These are phyloP conservation scores for Talaromyces albobiverticillius DNA, from an alignment of 2,329 filamentous ascomycete genomes.

Conservation along the genomic window DNA sequence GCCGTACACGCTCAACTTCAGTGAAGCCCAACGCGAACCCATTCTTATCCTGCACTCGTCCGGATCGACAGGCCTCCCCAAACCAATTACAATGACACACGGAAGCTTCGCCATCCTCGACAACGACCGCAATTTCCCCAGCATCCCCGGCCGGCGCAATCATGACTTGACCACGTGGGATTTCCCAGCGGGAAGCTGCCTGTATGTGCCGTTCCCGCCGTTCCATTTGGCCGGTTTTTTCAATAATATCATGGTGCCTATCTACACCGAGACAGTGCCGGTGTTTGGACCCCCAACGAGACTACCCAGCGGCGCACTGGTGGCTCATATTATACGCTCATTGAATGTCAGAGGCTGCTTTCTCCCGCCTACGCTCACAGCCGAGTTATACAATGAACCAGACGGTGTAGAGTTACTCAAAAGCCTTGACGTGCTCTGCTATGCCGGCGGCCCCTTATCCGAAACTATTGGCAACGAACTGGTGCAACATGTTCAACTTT, in stretches of 20 bases:
- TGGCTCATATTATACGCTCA: background rate
- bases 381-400: background rate
- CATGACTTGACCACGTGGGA: conserved; percentile 9
- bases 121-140: conserved; percentile 7
- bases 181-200: background rate
- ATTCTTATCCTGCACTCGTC: conserved; percentile 7
- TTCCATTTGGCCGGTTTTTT: conserved; percentile 10
- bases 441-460: conserved; percentile 5
- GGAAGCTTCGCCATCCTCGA: background rate
- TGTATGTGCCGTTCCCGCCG: conserved; percentile 5
- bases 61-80: conserved; percentile 10
- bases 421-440: conserved; percentile 1
- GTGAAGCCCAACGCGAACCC: background rate
- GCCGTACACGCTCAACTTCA: background rate
- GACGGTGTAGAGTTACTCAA: background rate
- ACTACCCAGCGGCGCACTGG: conserved; percentile 4
- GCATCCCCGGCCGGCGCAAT: background rate
- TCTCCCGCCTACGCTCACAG: conserved; percentile 1
- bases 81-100: conserved; percentile 3
- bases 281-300: conserved; percentile 5
- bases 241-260: background rate
- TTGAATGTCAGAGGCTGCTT: conserved; percentile 1
- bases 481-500: background rate
- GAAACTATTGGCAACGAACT: conserved; percentile 8
- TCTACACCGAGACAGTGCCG: background rate